Percentiles rank a stretch among this genome's conserved stretches.
These are phyloP conservation scores for Drechslera avenae DNA, from an alignment of 2,329 filamentous ascomycete genomes.

Conservation along the genomic window DNA sequence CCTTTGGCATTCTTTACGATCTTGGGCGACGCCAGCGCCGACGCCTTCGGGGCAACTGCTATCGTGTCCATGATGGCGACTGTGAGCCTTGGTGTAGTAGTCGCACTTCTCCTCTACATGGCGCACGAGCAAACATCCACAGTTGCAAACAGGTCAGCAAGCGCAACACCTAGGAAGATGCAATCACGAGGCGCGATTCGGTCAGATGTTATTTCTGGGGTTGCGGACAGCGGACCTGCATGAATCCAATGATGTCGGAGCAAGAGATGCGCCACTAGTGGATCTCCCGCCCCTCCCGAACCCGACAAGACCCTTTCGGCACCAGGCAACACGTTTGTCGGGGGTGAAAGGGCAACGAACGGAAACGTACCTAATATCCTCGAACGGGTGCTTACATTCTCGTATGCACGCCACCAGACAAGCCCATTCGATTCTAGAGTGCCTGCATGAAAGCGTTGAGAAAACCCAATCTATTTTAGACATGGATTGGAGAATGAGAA, in stretches of 20 bases:
- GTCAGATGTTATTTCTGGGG: slow-evolving; percentile 25
- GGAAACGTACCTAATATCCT: too few relatives aligned
- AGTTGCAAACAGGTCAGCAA: slow-evolving; percentile 4
- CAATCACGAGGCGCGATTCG: slow-evolving; percentile 15
- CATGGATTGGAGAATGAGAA: too few relatives aligned
- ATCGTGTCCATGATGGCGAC: slow-evolving; percentile 47
- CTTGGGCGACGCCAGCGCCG: slow-evolving; percentile 51
- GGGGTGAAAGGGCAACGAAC: too few relatives aligned
- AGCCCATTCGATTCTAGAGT: too few relatives aligned
- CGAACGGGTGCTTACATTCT: too few relatives aligned
- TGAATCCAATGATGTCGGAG: slow-evolving; percentile 32
- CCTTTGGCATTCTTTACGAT: slow-evolving; percentile 51
- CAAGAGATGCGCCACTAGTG: slow-evolving; percentile 32
- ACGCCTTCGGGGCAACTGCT: slow-evolving; percentile 48
- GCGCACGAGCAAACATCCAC: slow-evolving; percentile 3
- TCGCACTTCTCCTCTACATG: slow-evolving; percentile 12
- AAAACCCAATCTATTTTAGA: too few relatives aligned
- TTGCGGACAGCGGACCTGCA: slow-evolving; percentile 36
- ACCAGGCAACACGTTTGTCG: background rate
- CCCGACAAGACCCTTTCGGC: background rate
- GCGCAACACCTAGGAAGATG: slow-evolving; percentile 1
- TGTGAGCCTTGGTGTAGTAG: slow-evolving; percentile 5
- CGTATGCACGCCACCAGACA: too few relatives aligned
- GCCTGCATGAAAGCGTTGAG: too few relatives aligned
- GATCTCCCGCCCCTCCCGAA: slow-evolving; percentile 20